Evolutionary conservation across 768 basidiomycete genomes (phyloP), one percentile per base, ranked within the genome.

Genomic region (Pulveroboletus frians): DNA sequence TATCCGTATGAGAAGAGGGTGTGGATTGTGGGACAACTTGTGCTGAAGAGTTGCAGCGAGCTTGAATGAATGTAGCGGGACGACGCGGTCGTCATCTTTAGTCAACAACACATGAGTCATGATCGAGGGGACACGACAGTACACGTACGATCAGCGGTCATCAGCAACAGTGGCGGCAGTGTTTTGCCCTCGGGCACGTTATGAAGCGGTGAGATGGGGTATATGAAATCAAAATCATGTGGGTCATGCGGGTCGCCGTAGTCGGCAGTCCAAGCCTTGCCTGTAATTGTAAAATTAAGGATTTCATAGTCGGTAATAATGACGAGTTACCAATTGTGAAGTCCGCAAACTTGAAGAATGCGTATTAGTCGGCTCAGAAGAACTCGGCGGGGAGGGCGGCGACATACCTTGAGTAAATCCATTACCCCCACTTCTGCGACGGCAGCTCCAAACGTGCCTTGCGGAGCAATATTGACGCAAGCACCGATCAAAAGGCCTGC

Each of bases 51-150:
- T 80, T 14, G 90, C 90, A 0, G 84, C 82, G 43, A 81, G 75
- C 68, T 92, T 92, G 77, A 87, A 90, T 9, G 88, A 87, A 67
- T 91, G 90, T 62, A 88, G 71, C 1, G 88, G 87, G 5, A 91
- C 88, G n/a, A 92, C 89, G 30, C 89, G 83, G 58, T 89, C 87
- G 56, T 91, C 89, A 53, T 88, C 87, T 88, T 57, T 11, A 29
- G 18, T 34, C 35, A 39, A 40, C 26, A 23, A 20, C 27, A n/a
- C 17, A 18, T 58, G 18, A 58, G 53, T 42, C 38, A 45, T 26
- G 9, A 34, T 45, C 6, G 17, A 20, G 31, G 15, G 17, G 5
- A 31, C 29, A 29, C 8, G 8, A 29, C 7, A 9, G n/a, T 40
- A 26, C 39, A 75, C 85, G 54, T 64, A 90, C 85, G 86, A 64